phyloP scores from a whole-genome alignment of 2,329 filamentous ascomycete genomes.

The Aspergillus sp. region DNA sequence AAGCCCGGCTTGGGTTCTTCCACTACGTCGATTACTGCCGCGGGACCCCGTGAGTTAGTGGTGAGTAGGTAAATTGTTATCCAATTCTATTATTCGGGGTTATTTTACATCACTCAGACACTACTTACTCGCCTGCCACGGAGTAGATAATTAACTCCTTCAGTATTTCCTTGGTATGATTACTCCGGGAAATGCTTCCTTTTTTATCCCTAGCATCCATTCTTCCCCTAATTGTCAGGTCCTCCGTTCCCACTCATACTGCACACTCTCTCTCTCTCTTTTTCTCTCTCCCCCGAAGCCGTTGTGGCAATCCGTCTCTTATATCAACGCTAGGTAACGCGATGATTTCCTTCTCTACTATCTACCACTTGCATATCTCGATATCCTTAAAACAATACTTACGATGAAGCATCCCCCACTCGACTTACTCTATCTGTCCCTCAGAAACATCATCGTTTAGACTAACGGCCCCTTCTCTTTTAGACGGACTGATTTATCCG shows the following conservation, averaged over 20 bases:
- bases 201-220: background rate
- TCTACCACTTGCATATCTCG: background rate
- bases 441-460: background rate
- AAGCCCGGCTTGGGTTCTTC: slow-evolving; percentile 8
- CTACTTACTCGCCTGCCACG: too few species aligned
- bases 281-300: background rate
- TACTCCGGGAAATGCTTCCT: background rate
- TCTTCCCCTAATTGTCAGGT: background rate
- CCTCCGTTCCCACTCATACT: background rate
- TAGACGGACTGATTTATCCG: slow-evolving; percentile 22
- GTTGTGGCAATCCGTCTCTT: slow-evolving; percentile 12
- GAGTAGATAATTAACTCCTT: too few species aligned
- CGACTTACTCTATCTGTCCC: background rate
- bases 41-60: slow-evolving; percentile 4
- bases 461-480: background rate
- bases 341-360: background rate
- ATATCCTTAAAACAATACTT: background rate
- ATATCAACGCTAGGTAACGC: slow-evolving; percentile 12
- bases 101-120: background rate
- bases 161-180: background rate
- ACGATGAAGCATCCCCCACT: too few species aligned
- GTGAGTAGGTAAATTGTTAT: background rate
- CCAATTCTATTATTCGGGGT: background rate
- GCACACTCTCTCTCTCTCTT: too few species aligned
- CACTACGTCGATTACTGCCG: slow-evolving; percentile 20